phyloP scores from a whole-genome alignment of 208 protist species.

The Angomonas desouzai region DNA sequence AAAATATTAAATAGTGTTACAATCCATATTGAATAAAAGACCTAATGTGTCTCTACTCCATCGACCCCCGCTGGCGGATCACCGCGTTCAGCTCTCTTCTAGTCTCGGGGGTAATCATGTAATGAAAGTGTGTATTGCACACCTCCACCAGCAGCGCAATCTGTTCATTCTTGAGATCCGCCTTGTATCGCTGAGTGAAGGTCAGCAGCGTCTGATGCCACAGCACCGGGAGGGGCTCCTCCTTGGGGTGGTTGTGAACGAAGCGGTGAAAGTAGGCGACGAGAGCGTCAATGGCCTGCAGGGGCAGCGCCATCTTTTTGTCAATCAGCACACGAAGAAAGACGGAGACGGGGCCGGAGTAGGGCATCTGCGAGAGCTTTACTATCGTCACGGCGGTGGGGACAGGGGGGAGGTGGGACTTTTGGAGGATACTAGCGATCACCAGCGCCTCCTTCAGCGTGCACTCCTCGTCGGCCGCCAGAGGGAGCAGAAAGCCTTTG shows the following conservation, averaged over 20 bases:
- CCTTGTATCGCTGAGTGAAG: constrained; percentile 91
- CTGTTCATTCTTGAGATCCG: constrained; percentile 74
- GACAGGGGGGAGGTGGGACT: constrained; percentile 86
- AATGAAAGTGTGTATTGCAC: constrained; percentile 83
- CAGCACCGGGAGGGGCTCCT: constrained; percentile 91
- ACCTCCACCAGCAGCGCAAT: constrained; percentile 64
- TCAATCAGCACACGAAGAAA: constrained; percentile 96
- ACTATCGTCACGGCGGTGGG: constrained; percentile 93
- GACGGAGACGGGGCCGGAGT: constrained; percentile 87
- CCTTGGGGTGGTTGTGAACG: constrained; percentile 61
- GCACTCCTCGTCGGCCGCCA: constrained; percentile 93
- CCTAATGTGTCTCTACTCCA: not conserved
- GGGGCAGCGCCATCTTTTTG: constrained; percentile 98
- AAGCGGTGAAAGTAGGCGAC: constrained; percentile 96
- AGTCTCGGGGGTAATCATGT: constrained; percentile 85
- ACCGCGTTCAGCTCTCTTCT: constrained; percentile 72
- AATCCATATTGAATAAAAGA: not conserved
- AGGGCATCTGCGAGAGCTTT: constrained; percentile 93
- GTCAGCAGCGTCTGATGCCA: constrained; percentile 97
- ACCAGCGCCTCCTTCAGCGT: constrained; percentile 95
- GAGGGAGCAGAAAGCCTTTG: constrained; percentile 98
- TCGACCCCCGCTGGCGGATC: constrained; percentile 17
- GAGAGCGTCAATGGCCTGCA: constrained; percentile 93
- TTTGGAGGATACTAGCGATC: constrained; percentile 91
- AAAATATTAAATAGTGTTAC: not conserved